Percentiles rank a stretch among this genome's conserved stretches.
phyloP scores from a whole-genome alignment of 2,329 filamentous ascomycete genomes.

The Clonostachys rhizophaga region DNA sequence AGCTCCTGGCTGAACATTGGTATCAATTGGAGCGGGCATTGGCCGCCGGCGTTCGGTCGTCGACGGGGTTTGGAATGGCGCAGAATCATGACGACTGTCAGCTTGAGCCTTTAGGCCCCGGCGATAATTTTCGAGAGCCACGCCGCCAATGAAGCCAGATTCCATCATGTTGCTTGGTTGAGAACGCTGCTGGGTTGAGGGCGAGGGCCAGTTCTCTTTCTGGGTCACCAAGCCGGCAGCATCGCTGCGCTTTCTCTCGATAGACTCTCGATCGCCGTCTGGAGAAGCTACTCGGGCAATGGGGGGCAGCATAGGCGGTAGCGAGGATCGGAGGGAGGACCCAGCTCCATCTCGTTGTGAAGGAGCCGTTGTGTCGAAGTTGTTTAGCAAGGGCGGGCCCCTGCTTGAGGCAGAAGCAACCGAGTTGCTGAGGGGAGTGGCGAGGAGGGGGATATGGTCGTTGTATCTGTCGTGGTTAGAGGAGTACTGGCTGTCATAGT shows the following conservation, averaged over 20 bases:
- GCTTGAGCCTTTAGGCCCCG: background rate
- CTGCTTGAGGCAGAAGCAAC: constrained; percentile 10
- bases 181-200: constrained; percentile 18
- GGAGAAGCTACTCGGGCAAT: constrained; percentile 42
- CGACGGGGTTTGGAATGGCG: background rate
- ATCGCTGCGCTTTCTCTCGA: constrained; percentile 3
- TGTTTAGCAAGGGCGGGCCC: no score
- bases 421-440: constrained; percentile 32
- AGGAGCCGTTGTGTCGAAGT: constrained; percentile 33
- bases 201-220: constrained; percentile 10
- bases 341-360: constrained; percentile 27
- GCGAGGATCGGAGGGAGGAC: constrained; percentile 31
- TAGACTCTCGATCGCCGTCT: constrained; percentile 9
- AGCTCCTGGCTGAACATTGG: constrained; percentile 10
- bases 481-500: background rate
- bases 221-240: constrained; percentile 12
- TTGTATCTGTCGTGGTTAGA: background rate
- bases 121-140: constrained; percentile 44
- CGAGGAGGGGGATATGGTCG: background rate
- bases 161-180: constrained; percentile 26
- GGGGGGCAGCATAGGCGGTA: constrained; percentile 45
- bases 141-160: constrained; percentile 49
- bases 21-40: constrained; percentile 11
- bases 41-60: constrained; percentile 3
- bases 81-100: background rate